Evolutionary conservation across 805 yeast species (phyloP).

Genomic region (Komagataella pseudopastoris): DNA sequence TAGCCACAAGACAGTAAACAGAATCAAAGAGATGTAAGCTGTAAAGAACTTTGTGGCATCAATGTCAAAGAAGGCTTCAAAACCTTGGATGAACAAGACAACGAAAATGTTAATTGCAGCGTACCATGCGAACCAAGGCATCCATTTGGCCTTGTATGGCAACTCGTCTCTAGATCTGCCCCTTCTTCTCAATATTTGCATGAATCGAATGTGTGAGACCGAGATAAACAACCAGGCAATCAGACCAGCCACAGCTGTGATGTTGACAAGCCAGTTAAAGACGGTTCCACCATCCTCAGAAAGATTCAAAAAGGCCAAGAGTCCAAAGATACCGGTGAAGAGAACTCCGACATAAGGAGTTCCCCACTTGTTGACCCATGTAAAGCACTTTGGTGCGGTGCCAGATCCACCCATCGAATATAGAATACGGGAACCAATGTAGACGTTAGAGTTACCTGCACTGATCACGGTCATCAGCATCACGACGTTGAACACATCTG

Average conservation of each 20-base stretch:
- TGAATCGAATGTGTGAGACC: constrained; percentile 54
- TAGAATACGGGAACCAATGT: constrained; percentile 56
- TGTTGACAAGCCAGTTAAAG: constrained; percentile 61
- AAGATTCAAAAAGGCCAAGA: constrained; percentile 46
- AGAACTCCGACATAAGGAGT: constrained; percentile 48
- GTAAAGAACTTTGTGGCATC: constrained; percentile 49
- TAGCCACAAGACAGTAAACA: constrained; percentile 42
- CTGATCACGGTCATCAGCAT: constrained; percentile 52
- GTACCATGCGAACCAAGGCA: constrained; percentile 58
- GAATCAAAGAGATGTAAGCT: constrained; percentile 54
- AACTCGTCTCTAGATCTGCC: constrained; percentile 53
- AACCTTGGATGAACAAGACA: constrained; percentile 64
- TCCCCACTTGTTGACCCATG: constrained; percentile 37
- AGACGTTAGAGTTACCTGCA: constrained; percentile 69
- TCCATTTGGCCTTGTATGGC: constrained; percentile 61
- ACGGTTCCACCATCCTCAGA: constrained; percentile 40
- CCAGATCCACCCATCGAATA: constrained; percentile 47
- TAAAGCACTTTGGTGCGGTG: constrained; percentile 41
- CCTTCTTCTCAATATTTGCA: constrained; percentile 47
- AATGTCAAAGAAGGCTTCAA: constrained; percentile 42
- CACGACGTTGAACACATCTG: constrained; percentile 64
- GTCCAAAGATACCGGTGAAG: constrained; percentile 46
- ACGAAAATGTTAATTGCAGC: constrained; percentile 38
- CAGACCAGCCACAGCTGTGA: constrained; percentile 64
- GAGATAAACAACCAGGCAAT: constrained; percentile 61